Evolutionary conservation across 192 early-diverging fungal genomes (phyloP).

Genomic region (Dispira simplex): DNA sequence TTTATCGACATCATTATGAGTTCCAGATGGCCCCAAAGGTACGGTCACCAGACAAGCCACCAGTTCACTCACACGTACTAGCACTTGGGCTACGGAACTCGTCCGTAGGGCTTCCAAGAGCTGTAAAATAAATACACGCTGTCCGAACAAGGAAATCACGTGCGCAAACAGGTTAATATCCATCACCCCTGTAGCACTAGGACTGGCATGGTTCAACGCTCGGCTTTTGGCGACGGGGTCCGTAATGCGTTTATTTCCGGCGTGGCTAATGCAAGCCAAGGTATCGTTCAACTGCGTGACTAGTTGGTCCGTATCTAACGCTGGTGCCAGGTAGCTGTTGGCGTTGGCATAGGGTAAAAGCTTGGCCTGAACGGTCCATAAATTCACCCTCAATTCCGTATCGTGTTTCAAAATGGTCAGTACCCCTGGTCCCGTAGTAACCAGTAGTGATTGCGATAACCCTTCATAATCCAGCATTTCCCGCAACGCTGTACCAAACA

Average conservation of each 20-base stretch:
- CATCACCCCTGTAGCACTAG: background rate
- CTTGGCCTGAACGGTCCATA: constrained; percentile 6
- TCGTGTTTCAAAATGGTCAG: background rate
- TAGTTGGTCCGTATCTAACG: background rate
- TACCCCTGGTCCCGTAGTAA: background rate
- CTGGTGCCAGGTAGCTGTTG: background rate
- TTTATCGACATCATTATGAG: no score
- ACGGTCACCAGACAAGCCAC: no score
- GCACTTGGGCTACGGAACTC: no score
- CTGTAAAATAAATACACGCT: background rate
- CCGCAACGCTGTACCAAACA: background rate
- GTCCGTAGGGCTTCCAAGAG: background rate
- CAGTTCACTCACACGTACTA: no score
- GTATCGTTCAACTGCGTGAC: background rate
- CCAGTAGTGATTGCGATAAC: background rate
- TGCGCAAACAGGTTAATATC: background rate
- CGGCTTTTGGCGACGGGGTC: background rate
- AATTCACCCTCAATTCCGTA: background rate
- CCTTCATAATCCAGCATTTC: background rate
- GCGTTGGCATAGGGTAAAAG: constrained; percentile 2
- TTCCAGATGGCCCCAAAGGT: no score
- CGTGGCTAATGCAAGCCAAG: background rate
- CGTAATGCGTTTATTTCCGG: background rate
- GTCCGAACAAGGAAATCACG: background rate
- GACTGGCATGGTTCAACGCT: background rate